Evolutionary conservation across 306 rosid species (phyloP), one percentile per base, ranked within the genome.

Genomic region (Trichosanthes truncata): DNA sequence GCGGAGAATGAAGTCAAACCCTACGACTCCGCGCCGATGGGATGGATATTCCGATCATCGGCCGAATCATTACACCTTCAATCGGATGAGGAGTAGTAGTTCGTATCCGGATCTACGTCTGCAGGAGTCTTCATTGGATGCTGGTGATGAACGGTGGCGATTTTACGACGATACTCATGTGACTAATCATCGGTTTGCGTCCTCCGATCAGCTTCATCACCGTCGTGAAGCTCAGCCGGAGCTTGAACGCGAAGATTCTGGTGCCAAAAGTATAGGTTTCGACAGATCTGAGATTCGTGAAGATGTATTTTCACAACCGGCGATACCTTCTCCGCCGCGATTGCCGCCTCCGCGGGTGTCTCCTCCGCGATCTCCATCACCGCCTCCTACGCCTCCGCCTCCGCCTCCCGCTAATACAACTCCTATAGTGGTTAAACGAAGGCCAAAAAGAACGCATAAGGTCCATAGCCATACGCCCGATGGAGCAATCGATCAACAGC

Each of bases 31-130:
- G 7, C 77, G 20, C 10, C 82, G 38, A 15, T 93, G 97, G 92
- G 84, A 83, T 74, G 88, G 85, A 71, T 80, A 83, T 77, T 71
- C 91, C 14, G 95, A 92, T 87, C 86, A 81, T 57, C 82, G 81
- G 20, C 21, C 31, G 33, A 79, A 35, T 43, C 52, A 7, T 1
- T 80, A n/a, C 73, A 69, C 76, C 2, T 9, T 13, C 21, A 76
- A 74, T 49, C 84, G 93, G 74, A 33, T 92, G 84, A 92, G 91
- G 76, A 92, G 90, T 78, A 81, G 94, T 82, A 91, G 88, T 56
- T 95, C 98, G 18, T 87, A 95, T 84, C 98, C 98, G 0, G 96
- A 95, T 92, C 93, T 95, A 51, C 87, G 97, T 15, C 17, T 74
- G 25, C 96, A 85, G 83, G 97, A 91, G 21, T 83, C 90, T 74